Evolutionary conservation across 2,329 filamentous ascomycete genomes (phyloP), one percentile per base, ranked within the genome.

Genomic region (Alternaria sp.): DNA sequence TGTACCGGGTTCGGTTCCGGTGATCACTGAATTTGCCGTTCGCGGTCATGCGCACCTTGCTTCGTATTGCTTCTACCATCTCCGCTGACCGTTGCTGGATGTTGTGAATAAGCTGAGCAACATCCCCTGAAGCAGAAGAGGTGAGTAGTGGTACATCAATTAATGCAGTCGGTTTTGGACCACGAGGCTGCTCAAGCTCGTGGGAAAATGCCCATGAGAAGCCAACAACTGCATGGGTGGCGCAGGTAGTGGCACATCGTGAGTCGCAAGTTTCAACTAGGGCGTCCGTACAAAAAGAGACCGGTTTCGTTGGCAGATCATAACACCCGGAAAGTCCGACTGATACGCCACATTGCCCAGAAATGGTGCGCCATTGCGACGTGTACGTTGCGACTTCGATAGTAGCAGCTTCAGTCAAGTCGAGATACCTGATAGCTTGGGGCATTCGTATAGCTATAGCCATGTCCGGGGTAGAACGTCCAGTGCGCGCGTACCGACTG

Each of bases 241-340:
- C 7, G 4, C 47, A 50, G n/a, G n/a, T 19, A 13, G n/a, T 30
- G 6, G 17, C 17, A 7, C 47, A 50, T 19, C 11, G 47, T 11
- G n/a, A 50, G 11, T 50, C 47, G n/a, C 47, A 50, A 30, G 10
- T n/a, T 30, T 50, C 25, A 9, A 50, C 25, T 3, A 50, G n/a
- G 3, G 2, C 47, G 6, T 4, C 0, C 7, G 30, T 9, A 5
- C 0, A 5, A 36, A n/a, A 6, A 15, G 6, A 32, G 6, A 2
- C 13, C 30, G 2, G 4, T 32, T 5, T 0, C 13, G 12, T 3
- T 30, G 5, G 12, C 6, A 3, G 1, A 3, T 0, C 12, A 32
- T 1, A 0, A 32, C 1, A 32, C 12, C 0, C 2, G 5, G n/a
- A 49, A 11, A 49, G n/a, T 12, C 25, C 6, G 25, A 50, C 25